Percentiles rank a stretch among this genome's conserved stretches.
These are phyloP conservation scores for Fomes fomentarius DNA, from an alignment of 1,284 basidiomycete species.

Conservation along the genomic window DNA sequence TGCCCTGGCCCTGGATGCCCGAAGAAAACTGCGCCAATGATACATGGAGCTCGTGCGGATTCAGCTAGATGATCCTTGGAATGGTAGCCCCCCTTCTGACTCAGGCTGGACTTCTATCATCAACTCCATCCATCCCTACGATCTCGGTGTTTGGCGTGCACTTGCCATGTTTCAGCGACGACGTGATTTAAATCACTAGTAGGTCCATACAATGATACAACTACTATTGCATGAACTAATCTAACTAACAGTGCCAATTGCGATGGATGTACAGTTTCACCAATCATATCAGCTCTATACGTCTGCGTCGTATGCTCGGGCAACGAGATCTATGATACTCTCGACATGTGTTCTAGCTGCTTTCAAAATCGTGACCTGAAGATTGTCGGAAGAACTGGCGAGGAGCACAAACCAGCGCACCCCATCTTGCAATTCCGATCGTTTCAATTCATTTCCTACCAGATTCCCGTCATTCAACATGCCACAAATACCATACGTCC, in stretches of 20 bases:
- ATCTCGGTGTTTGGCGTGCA: too few relatives aligned
- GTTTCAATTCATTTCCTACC: neutral
- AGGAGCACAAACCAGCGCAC: neutral
- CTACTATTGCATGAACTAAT: neutral
- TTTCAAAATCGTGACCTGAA: neutral
- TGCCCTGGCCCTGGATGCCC: too few relatives aligned
- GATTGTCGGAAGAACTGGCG: neutral
- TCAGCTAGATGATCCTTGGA: too few relatives aligned
- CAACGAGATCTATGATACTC: neutral
- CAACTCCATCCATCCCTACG: too few relatives aligned
- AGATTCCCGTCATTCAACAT: neutral
- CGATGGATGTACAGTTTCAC: neutral
- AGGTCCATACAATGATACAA: neutral
- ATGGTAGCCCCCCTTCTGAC: too few relatives aligned
- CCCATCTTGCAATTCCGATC: neutral
- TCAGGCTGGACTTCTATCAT: too few relatives aligned
- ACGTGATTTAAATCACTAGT: neutral
- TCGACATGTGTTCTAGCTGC: neutral
- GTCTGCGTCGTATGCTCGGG: neutral
- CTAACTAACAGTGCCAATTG: neutral
- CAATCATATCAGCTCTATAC: neutral
- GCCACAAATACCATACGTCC: neutral
- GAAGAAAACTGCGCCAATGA: too few relatives aligned
- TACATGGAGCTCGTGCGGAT: too few relatives aligned
- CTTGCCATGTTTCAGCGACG: too few relatives aligned